These are phyloP conservation scores for Globisporangium nagaii DNA, from an alignment of 352 stramenopile species.

Conservation along the genomic window DNA sequence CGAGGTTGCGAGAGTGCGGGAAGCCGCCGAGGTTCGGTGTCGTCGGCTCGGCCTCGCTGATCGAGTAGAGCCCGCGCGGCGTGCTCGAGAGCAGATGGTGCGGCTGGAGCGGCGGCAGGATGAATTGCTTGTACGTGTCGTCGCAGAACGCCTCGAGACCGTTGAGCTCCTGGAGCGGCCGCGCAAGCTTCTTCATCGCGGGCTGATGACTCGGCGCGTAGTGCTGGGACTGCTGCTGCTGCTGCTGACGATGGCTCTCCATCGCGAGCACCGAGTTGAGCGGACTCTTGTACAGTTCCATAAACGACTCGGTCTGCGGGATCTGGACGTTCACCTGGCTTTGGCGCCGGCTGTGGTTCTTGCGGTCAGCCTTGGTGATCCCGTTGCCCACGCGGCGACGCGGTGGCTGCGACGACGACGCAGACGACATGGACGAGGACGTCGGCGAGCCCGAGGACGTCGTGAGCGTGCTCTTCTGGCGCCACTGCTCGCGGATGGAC, in stretches of 20 bases:
- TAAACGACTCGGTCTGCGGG: slow-evolving; percentile 27
- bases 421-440: neutral
- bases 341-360: slow-evolving; percentile 21
- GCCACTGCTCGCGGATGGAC: slow-evolving; percentile 65
- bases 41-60: slow-evolving; percentile 11
- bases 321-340: slow-evolving; percentile 20
- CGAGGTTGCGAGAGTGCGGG: slow-evolving; percentile 16
- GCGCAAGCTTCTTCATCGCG: slow-evolving; percentile 47
- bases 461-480: slow-evolving; percentile 48
- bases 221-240: slow-evolving; percentile 16
- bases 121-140: slow-evolving; percentile 39
- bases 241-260: slow-evolving; percentile 14
- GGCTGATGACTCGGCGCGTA: slow-evolving; percentile 40
- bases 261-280: slow-evolving; percentile 15
- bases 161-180: slow-evolving; percentile 19
- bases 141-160: slow-evolving; percentile 53
- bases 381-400: slow-evolving; percentile 39
- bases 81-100: slow-evolving; percentile 32
- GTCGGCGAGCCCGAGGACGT: neutral
- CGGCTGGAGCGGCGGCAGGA: slow-evolving; percentile 38
- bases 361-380: slow-evolving; percentile 41
- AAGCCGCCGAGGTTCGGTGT: slow-evolving; percentile 22
- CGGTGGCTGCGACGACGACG: slow-evolving; percentile 4
- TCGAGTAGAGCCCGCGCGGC: slow-evolving; percentile 13
- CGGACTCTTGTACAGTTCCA: slow-evolving; percentile 35